A percentile compares a stretch with the other conserved stretches of the same genome.
phyloP scores from a whole-genome alignment of 129 eudicot species.

The Calendula officinalis region DNA sequence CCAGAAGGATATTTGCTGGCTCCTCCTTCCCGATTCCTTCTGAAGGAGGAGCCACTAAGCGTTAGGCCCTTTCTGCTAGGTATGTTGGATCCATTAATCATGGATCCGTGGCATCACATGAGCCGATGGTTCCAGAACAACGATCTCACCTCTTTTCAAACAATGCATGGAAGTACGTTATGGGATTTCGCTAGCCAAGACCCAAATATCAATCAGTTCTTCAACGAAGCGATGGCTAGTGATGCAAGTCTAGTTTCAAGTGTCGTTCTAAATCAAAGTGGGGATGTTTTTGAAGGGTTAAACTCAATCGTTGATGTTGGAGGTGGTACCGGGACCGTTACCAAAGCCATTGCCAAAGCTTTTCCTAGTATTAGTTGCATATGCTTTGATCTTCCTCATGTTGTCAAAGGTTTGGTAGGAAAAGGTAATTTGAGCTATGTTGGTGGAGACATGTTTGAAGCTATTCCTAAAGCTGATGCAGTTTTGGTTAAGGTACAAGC shows the following conservation, averaged over 20 bases:
- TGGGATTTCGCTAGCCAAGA: not conserved
- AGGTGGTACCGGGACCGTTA: conserved; percentile 4
- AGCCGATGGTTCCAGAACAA: conserved; percentile 2
- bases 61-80: conserved; percentile 25
- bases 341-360: not conserved
- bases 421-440: not conserved
- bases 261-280: not conserved
- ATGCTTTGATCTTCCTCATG: not conserved
- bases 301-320: conserved; percentile 3
- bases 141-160: not conserved
- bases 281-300: not conserved
- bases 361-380: not conserved
- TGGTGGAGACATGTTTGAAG: conserved; percentile 9
- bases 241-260: not conserved
- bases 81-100: conserved; percentile 14
- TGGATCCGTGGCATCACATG: conserved; percentile 22
- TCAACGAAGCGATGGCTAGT: conserved; percentile 7
- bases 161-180: not conserved
- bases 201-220: not conserved
- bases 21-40: conserved; percentile 36
- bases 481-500: not conserved
- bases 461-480: conserved; percentile 11
- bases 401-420: not conserved
- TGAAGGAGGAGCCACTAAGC: conserved; percentile 27
- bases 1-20: conserved; percentile 42